Evolutionary conservation across 371 early-diverging fungal genomes (phyloP), one percentile per base, ranked within the genome.

Genomic region (Scutellospora calospora): DNA sequence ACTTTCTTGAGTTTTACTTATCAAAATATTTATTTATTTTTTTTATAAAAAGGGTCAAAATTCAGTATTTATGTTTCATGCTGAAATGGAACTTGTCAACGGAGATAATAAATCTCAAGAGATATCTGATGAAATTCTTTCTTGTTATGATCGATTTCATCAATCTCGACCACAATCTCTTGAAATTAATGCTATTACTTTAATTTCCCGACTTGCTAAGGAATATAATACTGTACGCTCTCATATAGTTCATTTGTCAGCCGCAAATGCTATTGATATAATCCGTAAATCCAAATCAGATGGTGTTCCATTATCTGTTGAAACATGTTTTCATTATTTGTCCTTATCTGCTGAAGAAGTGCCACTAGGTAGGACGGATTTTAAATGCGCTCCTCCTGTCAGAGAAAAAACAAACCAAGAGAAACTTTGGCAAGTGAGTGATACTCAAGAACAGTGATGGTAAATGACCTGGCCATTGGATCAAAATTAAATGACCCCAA

Each of bases 331-430:
- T 85, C 95, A 95, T 78, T 95, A 95, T 81, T 87, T 95, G 73
- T 88, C 91, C 69, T 87, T 95, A 66, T 87, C 83, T 66, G 86
- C 95, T 8, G 94, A 94, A 83, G 83, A 83, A n/a, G 91, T 95
- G 31, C 91, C 92, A 27, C 86, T 89, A 59, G 91, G 93, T 72
- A n/a, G 35, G 25, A 95, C 95, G 35, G 91, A 94, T 83, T 95
- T 89, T 90, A 95, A 95, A 85, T 95, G 95, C 86, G 94, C 94
- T 83, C 95, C 95, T 68, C 95, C 95, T n/a, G 94, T 95, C 83
- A 93, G 95, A 83, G 89, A 91, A 80, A 86, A 90, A 29, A 83
- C 86, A 73, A 95, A 95, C 86, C 89, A 94, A 60, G 91, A 92
- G 33, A 80, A 82, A 78, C 86, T 95, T 57, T 95, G 95, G 95